These are phyloP conservation scores for Colletotrichum lentis DNA, from an alignment of 2,329 filamentous ascomycete genomes.

Conservation along the genomic window DNA sequence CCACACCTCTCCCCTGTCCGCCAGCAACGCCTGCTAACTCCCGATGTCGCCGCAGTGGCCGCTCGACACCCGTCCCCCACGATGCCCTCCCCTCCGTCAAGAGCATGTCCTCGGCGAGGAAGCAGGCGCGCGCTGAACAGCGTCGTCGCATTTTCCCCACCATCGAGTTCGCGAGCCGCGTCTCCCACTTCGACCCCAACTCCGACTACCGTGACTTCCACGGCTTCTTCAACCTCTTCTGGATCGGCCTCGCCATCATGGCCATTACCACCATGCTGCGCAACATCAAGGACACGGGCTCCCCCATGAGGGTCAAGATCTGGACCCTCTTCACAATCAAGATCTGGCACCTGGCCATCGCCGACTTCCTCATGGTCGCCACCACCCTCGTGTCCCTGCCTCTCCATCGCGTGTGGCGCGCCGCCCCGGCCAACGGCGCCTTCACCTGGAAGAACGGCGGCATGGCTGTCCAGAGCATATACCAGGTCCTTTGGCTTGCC, in stretches of 20 bases:
- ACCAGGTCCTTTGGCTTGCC: conserved; percentile 79
- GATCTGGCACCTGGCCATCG: conserved; percentile 83
- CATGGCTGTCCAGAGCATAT: conserved; percentile 83
- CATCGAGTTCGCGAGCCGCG: conserved; percentile 86
- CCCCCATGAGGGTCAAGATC: conserved; percentile 83
- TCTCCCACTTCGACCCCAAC: conserved; percentile 93
- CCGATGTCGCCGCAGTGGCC: conserved; percentile 65
- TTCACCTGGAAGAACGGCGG: conserved; percentile 80
- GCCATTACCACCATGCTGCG: conserved; percentile 91
- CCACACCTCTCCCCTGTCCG: neutral
- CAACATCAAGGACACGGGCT: conserved; percentile 93
- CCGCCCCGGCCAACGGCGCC: conserved; percentile 55
- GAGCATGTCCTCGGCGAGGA: conserved; percentile 83
- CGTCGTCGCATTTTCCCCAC: conserved; percentile 89
- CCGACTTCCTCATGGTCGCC: conserved; percentile 84
- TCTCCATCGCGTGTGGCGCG: conserved; percentile 73
- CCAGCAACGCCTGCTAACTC: conserved; percentile 1
- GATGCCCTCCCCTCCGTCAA: conserved; percentile 94
- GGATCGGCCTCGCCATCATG: conserved; percentile 97
- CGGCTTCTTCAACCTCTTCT: conserved; percentile 98
- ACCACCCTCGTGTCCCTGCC: conserved; percentile 77
- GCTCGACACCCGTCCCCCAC: conserved; percentile 81
- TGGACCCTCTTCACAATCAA: conserved; percentile 90
- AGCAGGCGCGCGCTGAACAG: conserved; percentile 81
- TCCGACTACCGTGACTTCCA: conserved; percentile 95